Evolutionary conservation across 805 yeast genomes (phyloP), one percentile per base, ranked within the genome.

Genomic region (Candida parachauliodes): DNA sequence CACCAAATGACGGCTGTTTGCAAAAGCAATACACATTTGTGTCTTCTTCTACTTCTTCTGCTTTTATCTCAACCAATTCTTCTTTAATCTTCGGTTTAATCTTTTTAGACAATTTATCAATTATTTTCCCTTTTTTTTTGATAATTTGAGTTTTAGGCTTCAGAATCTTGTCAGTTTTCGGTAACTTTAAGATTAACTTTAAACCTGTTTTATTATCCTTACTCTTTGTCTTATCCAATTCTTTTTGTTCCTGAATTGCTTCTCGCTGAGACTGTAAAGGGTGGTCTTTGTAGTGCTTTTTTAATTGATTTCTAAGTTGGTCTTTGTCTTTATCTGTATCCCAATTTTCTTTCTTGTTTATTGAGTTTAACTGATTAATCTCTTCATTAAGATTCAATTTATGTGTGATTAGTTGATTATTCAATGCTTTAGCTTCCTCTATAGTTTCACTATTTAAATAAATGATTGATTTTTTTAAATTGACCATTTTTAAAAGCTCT

Each of bases 1-100:
- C 87, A 17, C 98, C 98, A 61, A 83, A 87, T 0, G 97, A 88
- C 0, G 85, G 94, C 48, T 89, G 88, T 54, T 88, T 94, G 55
- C 98, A 91, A 63, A 85, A 84, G 59, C 98, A 91, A 58, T 91
- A 91, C 36, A 57, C 40, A 36, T 54, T 54, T 31, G 52, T 58
- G 50, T 52, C 56, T 32, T 45, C 52, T 21, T 43, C 52, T 15
- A 22, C 39, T 28, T 31, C 38, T 21, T 25, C 36, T 14, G n/a
- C 25, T 28, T 29, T 26, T n/a, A 14, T 37, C 16, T 16, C 32
- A 6, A 19, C 23, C 18, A 17, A 21, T 9, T 18, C 36, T 16
- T 23, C 28, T 16, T 33, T 27, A 5, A 19, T 11, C 8, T 23
- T 16, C 19, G 18, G 23, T 21, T 39, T 36, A 14, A 28, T n/a